Base-by-base conservation (phyloP, 306 rosid genomes). In the Senna tora region DNA sequence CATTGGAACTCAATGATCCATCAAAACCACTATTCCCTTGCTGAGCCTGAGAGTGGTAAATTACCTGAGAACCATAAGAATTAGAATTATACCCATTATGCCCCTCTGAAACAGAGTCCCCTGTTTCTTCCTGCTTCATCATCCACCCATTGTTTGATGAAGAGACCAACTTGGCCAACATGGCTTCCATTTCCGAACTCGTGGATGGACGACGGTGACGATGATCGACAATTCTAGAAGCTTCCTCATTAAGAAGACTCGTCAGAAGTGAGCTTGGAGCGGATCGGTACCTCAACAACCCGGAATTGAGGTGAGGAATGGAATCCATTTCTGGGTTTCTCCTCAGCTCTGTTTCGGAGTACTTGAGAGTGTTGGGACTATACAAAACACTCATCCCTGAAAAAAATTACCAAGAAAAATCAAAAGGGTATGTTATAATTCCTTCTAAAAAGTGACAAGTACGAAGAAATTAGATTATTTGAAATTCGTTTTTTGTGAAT, bases 261-360 rank as follows among this genome's bases (percentile, higher is more conserved):
- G 74, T 59, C 41, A 87, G 32, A 15, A 84, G 41, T 51, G 96
- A 75, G 63, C 81, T 82, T 19, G 96, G 91, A 69, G 91, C 85
- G 21, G 96, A 89, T 54, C 71, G 73, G 77, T 88, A 88, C 58
- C 89, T 77, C 77, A 57, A 17, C 32, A 88, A 22, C 8, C 79
- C 80, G 68, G 84, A 83, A 74, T 84, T 79, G 39, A 79, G 79
- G 50, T 84, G 85, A 19, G 80, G 75, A 36, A 56, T 79, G 7
- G 86, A 74, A 69, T 90, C 89, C 88, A 88, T 72, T 65, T 89
- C 87, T 42, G 74, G 77, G 75, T 81, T 84, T 77, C 77, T 87
- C 73, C 75, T 84, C 77, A 80, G 53, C 70, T 88, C 89, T 36
- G 42, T 86, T 64, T 83, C 82, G 13, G 87, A 76, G 60, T 50